Percentiles rank a stretch among this genome's conserved stretches.
phyloP scores from a whole-genome alignment of 306 rosid genomes.

The Rosa multiflora region DNA sequence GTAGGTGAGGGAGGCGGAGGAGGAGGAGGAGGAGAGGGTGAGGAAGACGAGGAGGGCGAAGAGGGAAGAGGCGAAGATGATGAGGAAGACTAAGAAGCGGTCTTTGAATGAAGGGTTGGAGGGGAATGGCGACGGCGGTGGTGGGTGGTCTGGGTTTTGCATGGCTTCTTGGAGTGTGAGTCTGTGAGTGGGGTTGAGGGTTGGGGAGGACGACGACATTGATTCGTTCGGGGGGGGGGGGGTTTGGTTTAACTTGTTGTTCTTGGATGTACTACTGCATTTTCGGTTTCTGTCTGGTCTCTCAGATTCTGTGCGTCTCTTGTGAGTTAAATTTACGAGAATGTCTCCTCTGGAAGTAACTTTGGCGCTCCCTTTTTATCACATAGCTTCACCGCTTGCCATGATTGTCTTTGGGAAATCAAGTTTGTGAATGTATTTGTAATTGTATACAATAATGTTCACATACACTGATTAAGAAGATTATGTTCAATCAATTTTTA shows the following conservation, averaged over 20 bases:
- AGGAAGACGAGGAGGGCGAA: conserved; percentile 39
- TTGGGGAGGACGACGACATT: not conserved
- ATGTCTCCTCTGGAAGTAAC: no score
- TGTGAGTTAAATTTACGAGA: no score
- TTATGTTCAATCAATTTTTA: no score
- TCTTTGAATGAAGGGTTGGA: conserved; percentile 41
- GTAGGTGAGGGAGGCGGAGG: not conserved
- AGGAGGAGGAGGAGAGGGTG: conserved; percentile 26
- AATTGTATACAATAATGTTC: no score
- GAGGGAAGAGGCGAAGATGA: conserved; percentile 49
- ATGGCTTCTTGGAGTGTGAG: conserved; percentile 20
- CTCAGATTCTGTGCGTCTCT: no score
- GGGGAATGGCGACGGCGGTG: conserved; percentile 10
- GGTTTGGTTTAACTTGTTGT: not conserved
- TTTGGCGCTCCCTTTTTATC: no score
- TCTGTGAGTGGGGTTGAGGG: not conserved
- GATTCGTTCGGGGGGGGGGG: not conserved
- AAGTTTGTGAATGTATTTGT: no score
- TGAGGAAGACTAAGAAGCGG: conserved; percentile 53
- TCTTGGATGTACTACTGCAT: no score
- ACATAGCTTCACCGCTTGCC: no score
- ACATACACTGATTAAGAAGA: no score
- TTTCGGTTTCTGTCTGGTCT: not conserved
- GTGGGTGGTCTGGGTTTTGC: conserved; percentile 33
- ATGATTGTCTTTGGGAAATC: no score